Base-by-base conservation (phyloP, 2,329 filamentous ascomycete species). In the Biscogniauxia sp. region DNA sequence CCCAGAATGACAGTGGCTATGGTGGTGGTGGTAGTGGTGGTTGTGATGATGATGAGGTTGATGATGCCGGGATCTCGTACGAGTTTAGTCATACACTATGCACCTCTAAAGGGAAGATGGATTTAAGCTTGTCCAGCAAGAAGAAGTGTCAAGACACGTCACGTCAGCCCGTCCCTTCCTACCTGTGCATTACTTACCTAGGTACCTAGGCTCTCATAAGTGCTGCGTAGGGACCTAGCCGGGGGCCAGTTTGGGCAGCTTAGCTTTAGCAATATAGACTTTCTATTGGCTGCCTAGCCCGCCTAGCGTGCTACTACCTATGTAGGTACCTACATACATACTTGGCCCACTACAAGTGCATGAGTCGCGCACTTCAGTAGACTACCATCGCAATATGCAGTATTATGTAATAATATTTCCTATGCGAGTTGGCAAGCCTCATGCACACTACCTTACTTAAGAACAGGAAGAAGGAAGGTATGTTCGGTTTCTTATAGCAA, bases 111-210 rank as follows among this genome's bases (percentile, higher is more conserved):
- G 41, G 53, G 9, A 37, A 23, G 53, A 37, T 57, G 53, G 53
- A 50, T 45, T 45, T 45, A 45, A 56, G 56, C 23, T 56, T 28
- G 57, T 53, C 32, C 26, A 37, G 37, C 11, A 23, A 58, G 50
- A 23, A 58, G 50, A 56, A 53, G 57, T 59, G 60, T 58, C 25
- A 54, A 66, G 62, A 66, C 64, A 66, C 64, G 64, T 66, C 61
- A 64, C 61, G 61, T 66, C 50, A 55, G 56, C 58, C 20, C 20
- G 52, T 45, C 15, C 37, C 37, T 45, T 37, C 32, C 32, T 37
- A 37, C 32, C 57, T 51, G n/a, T n/a, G n/a, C n/a, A n/a, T n/a
- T n/a, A n/a, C n/a, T n/a, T n/a, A n/a, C n/a, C n/a, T n/a, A n/a
- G n/a, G n/a, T n/a, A 49, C 54, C 54, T 26, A 54, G 19, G 20